Evolutionary conservation across 352 stramenopile genomes (phyloP).

Genomic region (Blastocystis sp.): DNA sequence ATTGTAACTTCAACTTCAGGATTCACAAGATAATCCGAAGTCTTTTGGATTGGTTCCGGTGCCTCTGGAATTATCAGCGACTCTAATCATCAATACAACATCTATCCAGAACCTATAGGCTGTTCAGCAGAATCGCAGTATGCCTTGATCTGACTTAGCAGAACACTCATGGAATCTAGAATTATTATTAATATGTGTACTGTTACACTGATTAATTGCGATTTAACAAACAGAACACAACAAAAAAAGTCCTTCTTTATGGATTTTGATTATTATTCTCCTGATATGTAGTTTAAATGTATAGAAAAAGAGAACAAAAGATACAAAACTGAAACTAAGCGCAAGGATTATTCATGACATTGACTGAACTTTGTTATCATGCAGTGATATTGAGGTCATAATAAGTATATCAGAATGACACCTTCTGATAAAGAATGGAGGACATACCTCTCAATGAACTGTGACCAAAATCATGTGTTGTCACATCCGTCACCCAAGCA

Average conservation of each 20-base stretch:
- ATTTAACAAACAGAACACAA: background rate
- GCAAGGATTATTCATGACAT: too few species aligned
- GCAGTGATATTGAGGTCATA: too few species aligned
- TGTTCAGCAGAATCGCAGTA: conserved; percentile 3
- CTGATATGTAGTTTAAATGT: background rate
- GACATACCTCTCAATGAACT: too few species aligned
- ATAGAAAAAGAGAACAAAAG: background rate
- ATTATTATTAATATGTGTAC: background rate
- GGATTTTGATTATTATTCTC: background rate
- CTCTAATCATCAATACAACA: background rate
- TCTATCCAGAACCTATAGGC: background rate
- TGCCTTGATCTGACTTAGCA: conserved; percentile 22
- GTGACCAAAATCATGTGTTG: too few species aligned
- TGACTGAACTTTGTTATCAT: too few species aligned
- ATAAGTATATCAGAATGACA: too few species aligned
- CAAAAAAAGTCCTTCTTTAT: background rate
- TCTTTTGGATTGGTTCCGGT: background rate
- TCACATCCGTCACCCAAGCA: too few species aligned
- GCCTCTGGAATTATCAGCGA: background rate
- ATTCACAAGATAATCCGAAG: background rate
- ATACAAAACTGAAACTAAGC: too few species aligned
- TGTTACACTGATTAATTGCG: background rate
- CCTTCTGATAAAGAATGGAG: too few species aligned
- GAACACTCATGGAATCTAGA: conserved; percentile 9
- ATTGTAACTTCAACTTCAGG: conserved; percentile 32